A percentile compares a stretch with the other conserved stretches of the same genome.
Evolutionary conservation across 202 grass and related monocot genomes (phyloP).

Genomic region (Miscanthus sacchariflorus): DNA sequence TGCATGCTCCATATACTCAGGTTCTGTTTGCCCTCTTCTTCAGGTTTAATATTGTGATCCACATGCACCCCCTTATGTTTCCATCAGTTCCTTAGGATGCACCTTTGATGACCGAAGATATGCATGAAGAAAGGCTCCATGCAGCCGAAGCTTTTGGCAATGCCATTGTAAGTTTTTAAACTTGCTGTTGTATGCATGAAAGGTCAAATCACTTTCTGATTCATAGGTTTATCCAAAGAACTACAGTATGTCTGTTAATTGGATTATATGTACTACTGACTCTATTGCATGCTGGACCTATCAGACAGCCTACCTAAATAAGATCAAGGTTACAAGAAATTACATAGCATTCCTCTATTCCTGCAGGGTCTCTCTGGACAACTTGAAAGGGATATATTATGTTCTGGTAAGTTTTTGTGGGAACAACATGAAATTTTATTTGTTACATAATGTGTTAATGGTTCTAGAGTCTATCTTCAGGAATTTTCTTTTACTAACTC

Average conservation of each 20-base stretch:
- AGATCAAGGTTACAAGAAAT: constrained; percentile 37
- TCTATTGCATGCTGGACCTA: constrained; percentile 19
- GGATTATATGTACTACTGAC: background rate
- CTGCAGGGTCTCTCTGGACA: constrained; percentile 91
- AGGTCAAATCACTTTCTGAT: constrained; percentile 22
- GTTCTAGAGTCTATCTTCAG: constrained; percentile 10
- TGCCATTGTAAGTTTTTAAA: constrained; percentile 70
- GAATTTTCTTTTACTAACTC: constrained; percentile 29
- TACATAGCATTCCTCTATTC: constrained; percentile 39
- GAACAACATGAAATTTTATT: background rate
- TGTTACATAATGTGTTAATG: constrained; percentile 15
- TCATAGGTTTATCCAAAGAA: background rate
- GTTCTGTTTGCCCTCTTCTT: constrained; percentile 59
- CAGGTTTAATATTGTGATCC: constrained; percentile 33
- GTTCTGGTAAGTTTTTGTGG: constrained; percentile 69
- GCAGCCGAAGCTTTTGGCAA: constrained; percentile 89
- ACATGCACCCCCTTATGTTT: constrained; percentile 40
- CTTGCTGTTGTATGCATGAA: constrained; percentile 35
- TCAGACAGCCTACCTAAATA: constrained; percentile 33
- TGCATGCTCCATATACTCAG: constrained; percentile 98
- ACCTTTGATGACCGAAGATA: constrained; percentile 98
- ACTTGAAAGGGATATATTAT: constrained; percentile 91
- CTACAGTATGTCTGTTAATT: background rate
- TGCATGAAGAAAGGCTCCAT: constrained; percentile 98
- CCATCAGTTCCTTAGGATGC: constrained; percentile 78